Conservation (phyloP, 306 rosid species). For the Ceratonia siliqua region DNA sequence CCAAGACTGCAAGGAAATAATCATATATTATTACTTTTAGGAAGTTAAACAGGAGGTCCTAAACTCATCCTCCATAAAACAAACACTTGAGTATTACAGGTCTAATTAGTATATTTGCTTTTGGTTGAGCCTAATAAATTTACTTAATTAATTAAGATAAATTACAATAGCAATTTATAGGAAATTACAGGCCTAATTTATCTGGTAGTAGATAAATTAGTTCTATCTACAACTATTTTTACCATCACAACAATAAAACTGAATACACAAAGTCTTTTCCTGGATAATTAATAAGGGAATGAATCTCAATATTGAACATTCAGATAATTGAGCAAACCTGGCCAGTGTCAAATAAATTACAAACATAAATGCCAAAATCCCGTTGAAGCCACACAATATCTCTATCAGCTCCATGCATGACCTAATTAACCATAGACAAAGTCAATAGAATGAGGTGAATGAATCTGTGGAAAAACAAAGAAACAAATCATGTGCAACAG, state of each 20-base stretch:
- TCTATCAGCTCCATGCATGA: conserved; percentile 97
- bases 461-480: not conserved
- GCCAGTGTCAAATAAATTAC: conserved; percentile 94
- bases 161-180: too few relatives aligned
- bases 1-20: not conserved
- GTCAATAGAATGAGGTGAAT: conserved; percentile 19
- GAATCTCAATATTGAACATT: conserved; percentile 11
- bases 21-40: not conserved
- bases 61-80: not conserved
- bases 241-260: not conserved
- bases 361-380: conserved; percentile 90
- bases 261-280: not conserved
- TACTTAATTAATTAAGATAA: too few relatives aligned
- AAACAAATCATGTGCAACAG: conserved; percentile 7
- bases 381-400: conserved; percentile 94
- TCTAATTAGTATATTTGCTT: too few relatives aligned
- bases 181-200: too few relatives aligned
- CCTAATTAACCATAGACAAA: conserved; percentile 54
- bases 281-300: not conserved
- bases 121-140: too few relatives aligned
- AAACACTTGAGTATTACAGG: too few relatives aligned
- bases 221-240: not conserved
- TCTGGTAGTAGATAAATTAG: not conserved
- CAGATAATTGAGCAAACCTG: conserved; percentile 61
- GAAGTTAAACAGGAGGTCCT: not conserved